Conservation (phyloP, 2,329 filamentous ascomycete species). For the Sclerotinia nivalis region DNA sequence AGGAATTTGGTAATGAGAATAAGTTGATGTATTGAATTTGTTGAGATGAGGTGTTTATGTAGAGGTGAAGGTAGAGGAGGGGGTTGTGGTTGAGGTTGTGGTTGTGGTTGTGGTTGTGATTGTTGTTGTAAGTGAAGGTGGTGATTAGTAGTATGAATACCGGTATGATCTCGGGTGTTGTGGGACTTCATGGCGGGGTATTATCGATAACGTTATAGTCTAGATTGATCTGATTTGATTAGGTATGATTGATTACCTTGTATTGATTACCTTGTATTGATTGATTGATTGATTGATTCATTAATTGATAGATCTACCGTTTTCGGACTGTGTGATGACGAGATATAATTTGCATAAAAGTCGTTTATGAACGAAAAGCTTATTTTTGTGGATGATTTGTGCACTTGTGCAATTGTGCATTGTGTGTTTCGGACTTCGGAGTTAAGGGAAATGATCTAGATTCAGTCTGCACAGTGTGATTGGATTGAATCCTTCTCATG, state of each 20-base stretch:
- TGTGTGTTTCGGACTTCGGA: neutral
- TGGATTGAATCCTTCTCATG: no score
- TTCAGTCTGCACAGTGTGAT: no score
- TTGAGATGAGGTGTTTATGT: neutral
- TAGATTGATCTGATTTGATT: neutral
- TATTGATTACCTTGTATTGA: no score
- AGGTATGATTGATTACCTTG: no score
- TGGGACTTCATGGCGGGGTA: conserved; percentile 20
- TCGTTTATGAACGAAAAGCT: neutral
- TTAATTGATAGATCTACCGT: no score
- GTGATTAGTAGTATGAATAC: no score
- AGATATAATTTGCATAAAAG: conserved; percentile 6
- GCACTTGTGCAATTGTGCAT: neutral
- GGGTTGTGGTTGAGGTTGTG: no score
- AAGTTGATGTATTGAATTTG: neutral
- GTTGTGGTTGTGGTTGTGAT: neutral
- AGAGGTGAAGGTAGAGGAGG: neutral
- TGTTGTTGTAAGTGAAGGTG: neutral
- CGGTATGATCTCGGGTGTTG: neutral
- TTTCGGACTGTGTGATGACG: neutral
- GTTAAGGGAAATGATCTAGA: neutral
- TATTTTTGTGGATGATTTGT: neutral
- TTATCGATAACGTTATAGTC: neutral
- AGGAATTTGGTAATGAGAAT: neutral
- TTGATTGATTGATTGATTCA: no score